Conservation (phyloP, 192 early-diverging fungal genomes). For the Allomyces macrogynus region DNA sequence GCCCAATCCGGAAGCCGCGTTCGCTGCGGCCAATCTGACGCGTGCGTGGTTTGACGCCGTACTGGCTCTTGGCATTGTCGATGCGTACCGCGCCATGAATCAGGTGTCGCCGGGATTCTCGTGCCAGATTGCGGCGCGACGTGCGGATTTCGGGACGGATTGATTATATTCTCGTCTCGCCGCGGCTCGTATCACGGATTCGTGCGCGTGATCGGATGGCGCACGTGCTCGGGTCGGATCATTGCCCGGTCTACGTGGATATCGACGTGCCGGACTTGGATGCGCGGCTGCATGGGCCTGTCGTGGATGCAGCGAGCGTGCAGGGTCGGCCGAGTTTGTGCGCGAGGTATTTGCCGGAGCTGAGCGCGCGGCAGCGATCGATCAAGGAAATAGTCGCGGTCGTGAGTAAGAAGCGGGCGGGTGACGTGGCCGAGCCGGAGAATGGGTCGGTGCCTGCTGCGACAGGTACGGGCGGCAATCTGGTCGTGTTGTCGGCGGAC, state of each 20-base stretch:
- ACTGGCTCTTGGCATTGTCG: conserved; percentile 35
- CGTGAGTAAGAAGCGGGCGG: not conserved
- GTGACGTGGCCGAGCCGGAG: too few species aligned
- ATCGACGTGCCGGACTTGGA: conserved; percentile 6
- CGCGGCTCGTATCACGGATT: conserved; percentile 33
- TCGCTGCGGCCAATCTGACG: conserved; percentile 31
- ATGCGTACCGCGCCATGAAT: conserved; percentile 42
- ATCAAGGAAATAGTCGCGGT: conserved; percentile 10
- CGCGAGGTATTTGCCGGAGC: conserved; percentile 34
- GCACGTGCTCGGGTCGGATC: conserved; percentile 51
- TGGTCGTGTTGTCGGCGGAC: too few species aligned
- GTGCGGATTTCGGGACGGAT: conserved; percentile 32
- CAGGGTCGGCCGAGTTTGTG: conserved; percentile 17
- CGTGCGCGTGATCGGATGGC: conserved; percentile 32
- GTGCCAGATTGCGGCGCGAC: conserved; percentile 17
- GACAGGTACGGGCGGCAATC: too few species aligned
- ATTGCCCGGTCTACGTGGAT: conserved; percentile 48
- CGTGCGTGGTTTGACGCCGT: conserved; percentile 47
- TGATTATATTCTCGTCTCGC: conserved; percentile 46
- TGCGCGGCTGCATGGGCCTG: conserved; percentile 3
- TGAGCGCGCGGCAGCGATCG: conserved; percentile 33
- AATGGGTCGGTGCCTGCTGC: too few species aligned
- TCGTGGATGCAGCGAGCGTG: conserved; percentile 5
- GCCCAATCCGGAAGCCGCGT: conserved; percentile 23
- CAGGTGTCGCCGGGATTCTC: conserved; percentile 21